Percentiles rank a stretch among this genome's conserved stretches.
phyloP scores from a whole-genome alignment of 768 basidiomycete species.

The Pleurotus citrinopileatus region DNA sequence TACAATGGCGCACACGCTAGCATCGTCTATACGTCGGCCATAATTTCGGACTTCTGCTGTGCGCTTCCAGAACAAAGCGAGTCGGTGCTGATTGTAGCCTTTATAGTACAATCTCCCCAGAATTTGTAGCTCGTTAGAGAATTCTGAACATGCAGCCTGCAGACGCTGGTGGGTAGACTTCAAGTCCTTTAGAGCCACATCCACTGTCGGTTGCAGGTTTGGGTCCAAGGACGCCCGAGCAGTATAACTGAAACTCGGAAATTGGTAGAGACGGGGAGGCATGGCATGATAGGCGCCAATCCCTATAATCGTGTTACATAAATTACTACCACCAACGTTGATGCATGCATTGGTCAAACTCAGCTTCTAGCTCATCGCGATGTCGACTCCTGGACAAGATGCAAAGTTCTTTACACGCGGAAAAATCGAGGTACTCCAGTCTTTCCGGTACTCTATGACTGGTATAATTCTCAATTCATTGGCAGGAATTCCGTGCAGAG shows the following conservation, averaged over 20 bases:
- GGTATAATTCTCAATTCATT: slow-evolving; percentile 2
- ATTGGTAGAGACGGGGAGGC: background rate
- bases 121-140: slow-evolving; percentile 52
- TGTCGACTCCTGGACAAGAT: slow-evolving; percentile 66
- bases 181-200: slow-evolving; percentile 59
- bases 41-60: slow-evolving; percentile 59
- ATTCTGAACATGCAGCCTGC: slow-evolving; percentile 36
- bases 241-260: background rate
- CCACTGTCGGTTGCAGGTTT: slow-evolving; percentile 37
- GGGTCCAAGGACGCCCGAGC: slow-evolving; percentile 26
- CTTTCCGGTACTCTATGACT: background rate
- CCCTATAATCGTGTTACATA: background rate
- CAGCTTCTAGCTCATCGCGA: background rate
- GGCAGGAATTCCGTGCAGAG: slow-evolving; percentile 86
- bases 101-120: slow-evolving; percentile 75
- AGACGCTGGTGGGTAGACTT: slow-evolving; percentile 54
- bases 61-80: slow-evolving; percentile 69
- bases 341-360: background rate
- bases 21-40: slow-evolving; percentile 32
- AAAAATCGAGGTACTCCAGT: slow-evolving; percentile 73
- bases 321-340: background rate
- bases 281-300: background rate
- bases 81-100: slow-evolving; percentile 74
- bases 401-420: slow-evolving; percentile 91
- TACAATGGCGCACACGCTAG: slow-evolving; percentile 29